Base-by-base conservation (phyloP, 2,329 filamentous ascomycete species). In the Penicillium rolfsii region DNA sequence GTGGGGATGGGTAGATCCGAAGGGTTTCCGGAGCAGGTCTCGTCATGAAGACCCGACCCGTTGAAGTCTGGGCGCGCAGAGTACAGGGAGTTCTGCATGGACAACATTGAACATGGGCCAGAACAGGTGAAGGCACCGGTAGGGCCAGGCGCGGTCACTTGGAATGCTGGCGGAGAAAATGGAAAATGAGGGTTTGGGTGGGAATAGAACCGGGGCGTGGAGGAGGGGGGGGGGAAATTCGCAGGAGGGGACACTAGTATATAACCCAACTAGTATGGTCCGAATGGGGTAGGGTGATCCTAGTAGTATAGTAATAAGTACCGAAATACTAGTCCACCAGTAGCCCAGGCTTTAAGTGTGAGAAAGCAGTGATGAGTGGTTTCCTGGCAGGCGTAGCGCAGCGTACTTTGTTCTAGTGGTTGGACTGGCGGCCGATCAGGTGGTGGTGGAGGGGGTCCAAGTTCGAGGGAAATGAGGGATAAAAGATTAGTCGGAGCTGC, bases 61-160 rank as follows among this genome's bases (percentile, higher is more conserved):
- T 67, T 66, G 49, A 70, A 65, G 56, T 67, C 65, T 53, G 63
- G 66, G 57, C 67, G 67, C 52, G 67, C 36, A 53, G 59, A 58
- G 64, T 73, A 71, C 55, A 69, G 55, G 43, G 72, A 66, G 49
- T 68, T 69, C 64, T 75, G 76, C 71, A 76, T 77, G 71, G 75
- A 78, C 73, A 77, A 75, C 75, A 78, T 78, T 70, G 69, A 66
- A 68, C 64, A 64, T 53, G 55, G 55, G 63, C 49, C 30, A 38
- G 22, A 45, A 46, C 52, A 30, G 30, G 26, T 36, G 54, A 43
- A 55, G 61, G 58, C 46, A 46, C 41, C 41, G 41, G 54, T 49
- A 43, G 58, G 58, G 55, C 58, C 59, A 63, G 59, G 35, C 22
- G 35, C 50, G 52, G 38, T 50, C 30, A 22, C 50, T 38, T 12